Conservation (phyloP, 768 basidiomycete genomes). For the Termitomyces sp. region DNA sequence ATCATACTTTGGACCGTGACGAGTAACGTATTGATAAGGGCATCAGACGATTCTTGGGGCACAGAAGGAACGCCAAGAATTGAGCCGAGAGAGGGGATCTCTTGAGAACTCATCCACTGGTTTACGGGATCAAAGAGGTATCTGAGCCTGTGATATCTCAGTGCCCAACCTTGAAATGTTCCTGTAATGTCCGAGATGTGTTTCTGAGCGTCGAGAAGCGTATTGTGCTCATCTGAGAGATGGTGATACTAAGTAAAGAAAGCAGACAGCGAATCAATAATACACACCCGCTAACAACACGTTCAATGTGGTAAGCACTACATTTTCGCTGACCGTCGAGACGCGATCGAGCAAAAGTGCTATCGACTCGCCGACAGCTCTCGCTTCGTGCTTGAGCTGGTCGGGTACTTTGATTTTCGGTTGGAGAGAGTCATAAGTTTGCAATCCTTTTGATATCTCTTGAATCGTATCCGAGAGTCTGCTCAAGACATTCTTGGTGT, state of each 20-base stretch:
- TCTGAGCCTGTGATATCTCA: constrained; percentile 22
- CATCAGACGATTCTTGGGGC: constrained; percentile 27
- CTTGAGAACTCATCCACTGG: constrained; percentile 29
- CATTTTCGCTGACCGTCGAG: constrained; percentile 13
- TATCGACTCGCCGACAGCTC: constrained; percentile 22
- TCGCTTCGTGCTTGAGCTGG: constrained; percentile 26
- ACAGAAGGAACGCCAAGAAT: constrained; percentile 7
- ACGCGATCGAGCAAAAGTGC: constrained; percentile 24
- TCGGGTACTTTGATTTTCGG: constrained; percentile 20
- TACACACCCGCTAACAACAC: constrained; percentile 35
- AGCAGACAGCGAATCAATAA: constrained; percentile 1
- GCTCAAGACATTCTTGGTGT: constrained; percentile 26
- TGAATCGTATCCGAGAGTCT: constrained; percentile 32
- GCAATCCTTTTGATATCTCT: constrained; percentile 34
- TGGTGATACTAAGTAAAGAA: neutral
- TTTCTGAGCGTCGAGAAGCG: constrained; percentile 25
- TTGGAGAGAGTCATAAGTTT: constrained; percentile 30
- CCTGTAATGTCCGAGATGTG: constrained; percentile 18
- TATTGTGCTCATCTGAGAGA: constrained; percentile 33
- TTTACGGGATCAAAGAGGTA: constrained; percentile 32
- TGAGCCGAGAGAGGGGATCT: constrained; percentile 13
- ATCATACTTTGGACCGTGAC: constrained; percentile 63
- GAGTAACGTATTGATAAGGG: constrained; percentile 61
- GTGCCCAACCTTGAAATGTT: constrained; percentile 25
- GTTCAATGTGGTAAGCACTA: constrained; percentile 25